Evolutionary conservation across 495 filamentous ascomycete species (phyloP), one percentile per base, ranked within the genome.

Genomic region (Podospora comata): DNA sequence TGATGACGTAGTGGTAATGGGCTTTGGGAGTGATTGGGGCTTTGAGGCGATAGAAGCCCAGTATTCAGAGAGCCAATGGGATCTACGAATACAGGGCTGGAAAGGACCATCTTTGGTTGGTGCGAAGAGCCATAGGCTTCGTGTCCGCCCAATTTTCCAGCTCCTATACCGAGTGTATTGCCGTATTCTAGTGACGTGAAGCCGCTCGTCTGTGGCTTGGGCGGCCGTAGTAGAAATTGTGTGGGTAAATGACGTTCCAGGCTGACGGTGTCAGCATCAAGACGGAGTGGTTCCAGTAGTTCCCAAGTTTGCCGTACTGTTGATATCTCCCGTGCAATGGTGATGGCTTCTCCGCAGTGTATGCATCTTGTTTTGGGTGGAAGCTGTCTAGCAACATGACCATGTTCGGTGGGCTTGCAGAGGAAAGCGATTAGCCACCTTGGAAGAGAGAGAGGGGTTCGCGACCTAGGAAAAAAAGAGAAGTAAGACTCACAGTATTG

Each of bases 261-360:
- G 61, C 77, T 76, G 56, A 80, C 73, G 1, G 75, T 74, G 64
- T 79, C 78, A 3, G 73, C 73, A 56, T 77, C 75, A 11, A 72
- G 67, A 6, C 75, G 75, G 19, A 80, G 72, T 1, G 78, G 71
- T 20, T 74, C 74, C 1, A 80, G 65, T 0, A 74, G 67, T 11
- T 80, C 78, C 74, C 74, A 80, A 18, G 68, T 73, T 26, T 74
- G 67, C 56, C 77, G 72, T 4, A 64, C 71, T 3, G 75, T 19
- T 18, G 73, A 67, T 16, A 79, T 66, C 39, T 80, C 78, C n/a
- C 77, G 74, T 58, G 73, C 64, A 19, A 76, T 65, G 2, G 74
- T 76, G n/a, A 78, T 70, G 18, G 20, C 5, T 65, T 75, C 75
- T 27, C 65, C 60, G 58, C 77, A 79, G 6, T 72, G 62, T 11